These are phyloP conservation scores for Bipolaris gigantea DNA, from an alignment of 2,329 filamentous ascomycete genomes.

Conservation along the genomic window DNA sequence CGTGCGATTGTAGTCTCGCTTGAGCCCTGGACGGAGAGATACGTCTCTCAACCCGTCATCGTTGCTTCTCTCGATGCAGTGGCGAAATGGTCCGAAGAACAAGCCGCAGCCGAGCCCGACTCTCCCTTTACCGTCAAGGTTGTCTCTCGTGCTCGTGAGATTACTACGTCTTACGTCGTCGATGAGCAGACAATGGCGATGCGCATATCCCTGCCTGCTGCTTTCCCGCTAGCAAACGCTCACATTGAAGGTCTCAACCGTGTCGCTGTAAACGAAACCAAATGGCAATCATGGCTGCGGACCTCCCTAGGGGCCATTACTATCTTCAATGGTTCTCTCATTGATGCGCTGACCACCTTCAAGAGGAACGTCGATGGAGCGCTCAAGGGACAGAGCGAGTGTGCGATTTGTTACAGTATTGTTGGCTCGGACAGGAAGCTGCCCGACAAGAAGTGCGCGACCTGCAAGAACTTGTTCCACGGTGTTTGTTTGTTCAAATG, in stretches of 20 bases:
- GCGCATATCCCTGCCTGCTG: conserved; percentile 74
- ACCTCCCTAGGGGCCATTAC: conserved; percentile 91
- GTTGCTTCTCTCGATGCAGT: conserved; percentile 68
- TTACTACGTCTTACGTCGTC: conserved; percentile 81
- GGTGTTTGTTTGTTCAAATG: conserved; percentile 88
- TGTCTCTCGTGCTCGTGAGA: conserved; percentile 69
- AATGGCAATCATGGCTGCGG: conserved; percentile 89
- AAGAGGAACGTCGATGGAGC: conserved; percentile 83
- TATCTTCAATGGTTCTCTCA: conserved; percentile 86
- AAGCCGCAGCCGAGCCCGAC: conserved; percentile 41
- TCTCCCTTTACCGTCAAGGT: conserved; percentile 69
- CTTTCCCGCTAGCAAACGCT: conserved; percentile 81
- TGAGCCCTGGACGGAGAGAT: conserved; percentile 82
- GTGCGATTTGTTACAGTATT: conserved; percentile 95
- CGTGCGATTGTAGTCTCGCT: conserved; percentile 77
- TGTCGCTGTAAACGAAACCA: conserved; percentile 84
- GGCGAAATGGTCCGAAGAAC: conserved; percentile 61
- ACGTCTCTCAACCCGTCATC: conserved; percentile 71
- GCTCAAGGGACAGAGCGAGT: conserved; percentile 90
- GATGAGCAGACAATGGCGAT: conserved; percentile 86
- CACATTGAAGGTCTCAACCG: conserved; percentile 76
- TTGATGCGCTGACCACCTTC: conserved; percentile 84
- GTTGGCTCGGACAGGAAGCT: conserved; percentile 85
- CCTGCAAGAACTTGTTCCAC: conserved; percentile 95
- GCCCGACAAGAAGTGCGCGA: conserved; percentile 87